A percentile compares a stretch with the other conserved stretches of the same genome.
These are phyloP conservation scores for Tolypocladium pustulatum DNA, from an alignment of 2,329 filamentous ascomycete genomes.

Conservation along the genomic window DNA sequence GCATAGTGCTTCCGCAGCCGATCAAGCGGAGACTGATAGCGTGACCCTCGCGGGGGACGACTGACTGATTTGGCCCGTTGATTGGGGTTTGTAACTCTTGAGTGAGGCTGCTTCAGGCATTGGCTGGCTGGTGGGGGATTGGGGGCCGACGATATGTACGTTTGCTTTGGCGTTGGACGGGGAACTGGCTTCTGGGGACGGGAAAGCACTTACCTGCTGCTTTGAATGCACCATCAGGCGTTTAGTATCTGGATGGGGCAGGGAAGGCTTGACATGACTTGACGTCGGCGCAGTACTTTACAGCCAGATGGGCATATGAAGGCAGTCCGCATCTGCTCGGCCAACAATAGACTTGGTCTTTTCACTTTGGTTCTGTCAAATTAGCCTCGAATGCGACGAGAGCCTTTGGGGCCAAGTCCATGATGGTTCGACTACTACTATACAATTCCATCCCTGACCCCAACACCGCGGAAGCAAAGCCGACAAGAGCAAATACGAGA, in stretches of 20 bases:
- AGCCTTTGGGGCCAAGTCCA: neutral
- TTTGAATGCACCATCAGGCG: neutral
- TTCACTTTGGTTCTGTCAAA: neutral
- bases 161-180: neutral
- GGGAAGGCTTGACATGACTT: neutral
- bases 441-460: neutral
- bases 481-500: neutral
- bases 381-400: neutral
- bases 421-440: neutral
- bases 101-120: neutral
- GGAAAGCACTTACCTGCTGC: neutral
- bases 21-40: conserved; percentile 35
- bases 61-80: neutral
- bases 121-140: neutral
- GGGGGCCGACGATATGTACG: neutral
- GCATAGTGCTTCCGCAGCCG: conserved; percentile 24
- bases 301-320: neutral
- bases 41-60: conserved; percentile 10
- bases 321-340: neutral
- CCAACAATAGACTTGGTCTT: neutral
- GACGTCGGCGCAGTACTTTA: neutral
- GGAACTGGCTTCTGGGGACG: neutral
- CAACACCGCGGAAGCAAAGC: neutral
- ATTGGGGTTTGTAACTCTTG: neutral
- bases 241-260: neutral